Percentiles rank a stretch among this genome's conserved stretches.
phyloP scores from a whole-genome alignment of 2,329 filamentous ascomycete species.

The Verticillium nonalfalfae region DNA sequence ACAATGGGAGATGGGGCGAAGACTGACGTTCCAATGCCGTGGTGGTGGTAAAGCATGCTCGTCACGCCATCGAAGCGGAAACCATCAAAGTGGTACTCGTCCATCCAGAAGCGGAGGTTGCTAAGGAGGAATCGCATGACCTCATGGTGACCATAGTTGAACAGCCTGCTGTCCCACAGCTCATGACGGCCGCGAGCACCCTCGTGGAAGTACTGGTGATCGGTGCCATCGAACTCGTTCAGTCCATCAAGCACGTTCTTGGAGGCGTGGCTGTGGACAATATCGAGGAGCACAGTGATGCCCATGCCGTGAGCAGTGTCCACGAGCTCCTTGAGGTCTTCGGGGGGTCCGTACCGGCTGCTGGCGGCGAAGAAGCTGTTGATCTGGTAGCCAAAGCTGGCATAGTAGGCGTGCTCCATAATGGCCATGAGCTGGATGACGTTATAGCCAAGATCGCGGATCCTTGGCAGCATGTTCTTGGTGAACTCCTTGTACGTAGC shows the following conservation, averaged over 20 bases:
- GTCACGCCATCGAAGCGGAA: conserved; percentile 98
- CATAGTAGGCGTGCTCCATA: conserved; percentile 99
- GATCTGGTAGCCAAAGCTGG: conserved; percentile 97
- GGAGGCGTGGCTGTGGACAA: conserved; percentile 95
- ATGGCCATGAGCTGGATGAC: conserved; percentile 97
- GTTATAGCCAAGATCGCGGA: conserved; percentile 89
- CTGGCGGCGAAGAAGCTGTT: conserved; percentile 99
- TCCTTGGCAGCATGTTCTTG: conserved; percentile 81
- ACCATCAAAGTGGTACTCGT: conserved; percentile 92
- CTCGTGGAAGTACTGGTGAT: conserved; percentile 92
- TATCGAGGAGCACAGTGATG: conserved; percentile 84
- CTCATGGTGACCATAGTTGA: conserved; percentile 95
- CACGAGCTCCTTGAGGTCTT: conserved; percentile 93
- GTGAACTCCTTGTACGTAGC: conserved; percentile 98
- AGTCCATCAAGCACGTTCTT: conserved; percentile 95
- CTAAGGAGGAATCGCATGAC: conserved; percentile 93
- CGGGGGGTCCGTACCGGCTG: conserved; percentile 87
- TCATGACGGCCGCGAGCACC: conserved; percentile 82
- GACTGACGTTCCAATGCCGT: conserved; percentile 90
- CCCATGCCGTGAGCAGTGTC: conserved; percentile 91
- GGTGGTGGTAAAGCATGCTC: conserved; percentile 94
- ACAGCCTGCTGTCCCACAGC: conserved; percentile 91
- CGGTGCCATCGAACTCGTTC: conserved; percentile 92
- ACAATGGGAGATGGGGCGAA: background rate
- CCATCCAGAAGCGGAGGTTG: conserved; percentile 98